Percentiles rank a stretch among this genome's conserved stretches.
Evolutionary conservation across 2,329 filamentous ascomycete species (phyloP).

Genomic region (Alternaria ventricosa): DNA sequence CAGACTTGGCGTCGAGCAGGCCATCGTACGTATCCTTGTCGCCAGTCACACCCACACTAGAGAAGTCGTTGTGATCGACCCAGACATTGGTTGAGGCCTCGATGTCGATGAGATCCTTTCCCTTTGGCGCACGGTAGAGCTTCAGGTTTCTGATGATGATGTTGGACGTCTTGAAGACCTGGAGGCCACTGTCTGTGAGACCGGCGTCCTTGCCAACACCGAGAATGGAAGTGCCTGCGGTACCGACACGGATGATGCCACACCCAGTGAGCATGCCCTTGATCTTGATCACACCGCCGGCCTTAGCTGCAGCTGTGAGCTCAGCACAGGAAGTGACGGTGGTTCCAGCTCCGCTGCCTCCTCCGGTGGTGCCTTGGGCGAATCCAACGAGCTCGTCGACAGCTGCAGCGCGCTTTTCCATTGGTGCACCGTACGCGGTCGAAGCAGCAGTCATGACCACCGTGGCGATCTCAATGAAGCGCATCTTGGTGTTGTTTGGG

Average conservation of each 20-base stretch:
- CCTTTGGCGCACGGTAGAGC: constrained; percentile 61
- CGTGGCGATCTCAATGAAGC: constrained; percentile 32
- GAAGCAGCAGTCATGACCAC: constrained; percentile 36
- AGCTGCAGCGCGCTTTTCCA: constrained; percentile 36
- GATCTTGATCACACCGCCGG: constrained; percentile 43
- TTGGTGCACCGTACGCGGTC: constrained; percentile 26
- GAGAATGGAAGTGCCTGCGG: constrained; percentile 38
- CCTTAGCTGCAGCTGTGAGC: constrained; percentile 57
- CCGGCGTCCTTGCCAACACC: constrained; percentile 53
- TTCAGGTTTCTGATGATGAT: constrained; percentile 71
- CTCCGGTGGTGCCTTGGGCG: constrained; percentile 62
- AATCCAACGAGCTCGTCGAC: constrained; percentile 52
- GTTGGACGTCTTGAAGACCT: constrained; percentile 61
- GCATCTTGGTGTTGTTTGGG: constrained; percentile 27
- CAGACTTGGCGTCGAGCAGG: constrained; percentile 68
- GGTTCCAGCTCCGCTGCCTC: constrained; percentile 61
- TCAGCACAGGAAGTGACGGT: constrained; percentile 61
- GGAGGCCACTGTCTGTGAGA: constrained; percentile 57
- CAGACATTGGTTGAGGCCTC: constrained; percentile 62
- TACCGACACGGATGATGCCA: constrained; percentile 35
- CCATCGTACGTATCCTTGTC: constrained; percentile 43
- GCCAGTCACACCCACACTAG: constrained; percentile 55
- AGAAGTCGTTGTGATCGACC: constrained; percentile 72
- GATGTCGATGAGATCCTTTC: constrained; percentile 67
- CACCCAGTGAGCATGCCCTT: constrained; percentile 40